Base-by-base conservation (phyloP, 2,329 filamentous ascomycete genomes). In the Furcasterigmium sp. region DNA sequence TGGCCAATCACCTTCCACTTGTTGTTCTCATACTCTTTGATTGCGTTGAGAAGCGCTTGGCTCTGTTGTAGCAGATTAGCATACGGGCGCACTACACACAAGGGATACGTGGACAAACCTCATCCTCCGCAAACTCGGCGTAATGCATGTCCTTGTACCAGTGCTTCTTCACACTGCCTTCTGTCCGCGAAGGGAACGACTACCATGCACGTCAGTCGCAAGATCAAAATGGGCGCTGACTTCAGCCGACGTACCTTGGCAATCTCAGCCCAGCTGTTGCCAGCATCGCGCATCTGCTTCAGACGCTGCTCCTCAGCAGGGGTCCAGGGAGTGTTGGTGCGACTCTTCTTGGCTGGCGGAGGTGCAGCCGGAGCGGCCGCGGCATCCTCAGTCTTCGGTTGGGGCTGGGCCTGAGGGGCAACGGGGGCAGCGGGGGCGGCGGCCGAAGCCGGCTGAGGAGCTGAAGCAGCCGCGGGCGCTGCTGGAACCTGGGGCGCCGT, bases 71-170 rank as follows among this genome's bases (percentile, higher is more conserved):
- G n/a, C 32, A 15, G 17, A 48, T 54, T 36, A 53, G 52, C 29
- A n/a, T 37, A 23, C 25, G 15, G 17, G 19, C 15, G 17, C n/a
- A 18, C 15, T 13, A 3, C 20, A 19, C 8, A 9, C 5, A 36
- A 17, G 13, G 3, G 15, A 36, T 20, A 5, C 43, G 28, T 40
- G 52, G 54, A 67, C 71, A 63, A 77, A 94, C 89, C 81, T 96
- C 93, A 60, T 97, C 90, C 72, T 96, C 91, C 39, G 88, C 91
- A 63, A 98, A 97, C 62, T 97, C 93, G 52, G 93, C 93, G 63
- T 97, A 97, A 62, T 98, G 93, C 93, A 98, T 98, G 57, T 98
- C 93, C 87, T 97, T 97, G 68, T 98, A 97, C 91, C 93, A 98
- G 64, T 98, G 93, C 69, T 97, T 98, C 76, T 97, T 98, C 18